These are phyloP conservation scores for Rubus parviflorus DNA, from an alignment of 306 rosid genomes.

Conservation along the genomic window DNA sequence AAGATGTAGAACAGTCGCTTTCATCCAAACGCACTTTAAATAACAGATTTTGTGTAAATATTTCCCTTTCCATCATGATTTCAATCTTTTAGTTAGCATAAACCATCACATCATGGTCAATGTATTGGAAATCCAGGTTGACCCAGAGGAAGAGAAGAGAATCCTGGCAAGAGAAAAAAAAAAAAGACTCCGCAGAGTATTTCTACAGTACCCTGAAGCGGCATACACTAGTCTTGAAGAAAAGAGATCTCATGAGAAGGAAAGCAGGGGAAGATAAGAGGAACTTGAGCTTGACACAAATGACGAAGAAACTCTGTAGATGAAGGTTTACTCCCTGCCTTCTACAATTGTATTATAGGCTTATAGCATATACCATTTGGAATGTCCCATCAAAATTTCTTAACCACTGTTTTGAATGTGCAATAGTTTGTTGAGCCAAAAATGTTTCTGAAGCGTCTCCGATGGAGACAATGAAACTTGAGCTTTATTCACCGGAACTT, in stretches of 20 bases:
- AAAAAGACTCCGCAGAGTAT: slow-evolving; percentile 68
- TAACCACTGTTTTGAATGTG: no score
- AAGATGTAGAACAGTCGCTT: no score
- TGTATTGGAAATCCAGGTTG: slow-evolving; percentile 56
- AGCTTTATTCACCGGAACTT: not conserved
- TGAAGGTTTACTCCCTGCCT: slow-evolving; percentile 21
- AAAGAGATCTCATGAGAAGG: slow-evolving; percentile 77
- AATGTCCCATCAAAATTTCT: not conserved
- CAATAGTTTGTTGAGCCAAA: no score
- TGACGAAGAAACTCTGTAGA: slow-evolving; percentile 48
- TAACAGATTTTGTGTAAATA: no score
- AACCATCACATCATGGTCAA: not conserved
- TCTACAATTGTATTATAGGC: slow-evolving; percentile 23
- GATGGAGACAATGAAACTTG: not conserved
- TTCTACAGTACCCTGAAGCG: slow-evolving; percentile 76
- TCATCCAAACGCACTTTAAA: no score
- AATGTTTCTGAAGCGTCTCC: no score
- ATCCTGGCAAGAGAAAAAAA: slow-evolving; percentile 82
- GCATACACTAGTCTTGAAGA: slow-evolving; percentile 75
- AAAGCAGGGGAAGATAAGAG: slow-evolving; percentile 83
- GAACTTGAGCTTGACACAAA: slow-evolving; percentile 89
- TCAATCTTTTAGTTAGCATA: not conserved
- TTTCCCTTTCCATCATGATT: not conserved
- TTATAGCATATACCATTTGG: not conserved
- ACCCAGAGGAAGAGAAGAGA: slow-evolving; percentile 80